Evolutionary conservation across 345 rosid genomes (phyloP), one percentile per base, ranked within the genome.

Genomic region (Melastoma malabathricum): DNA sequence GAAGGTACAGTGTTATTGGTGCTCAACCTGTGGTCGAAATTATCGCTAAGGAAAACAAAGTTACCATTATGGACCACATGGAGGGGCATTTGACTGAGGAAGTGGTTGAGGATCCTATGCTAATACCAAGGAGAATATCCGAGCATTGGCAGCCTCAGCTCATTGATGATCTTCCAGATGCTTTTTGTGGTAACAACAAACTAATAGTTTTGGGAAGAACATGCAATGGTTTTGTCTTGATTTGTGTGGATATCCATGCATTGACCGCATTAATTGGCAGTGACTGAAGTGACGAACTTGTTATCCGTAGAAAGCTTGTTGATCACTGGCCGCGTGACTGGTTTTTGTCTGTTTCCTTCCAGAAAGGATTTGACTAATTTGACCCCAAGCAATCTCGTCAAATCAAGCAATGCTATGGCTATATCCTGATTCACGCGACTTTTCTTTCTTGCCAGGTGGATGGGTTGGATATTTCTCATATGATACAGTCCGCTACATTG

Each of bases 391-490:
- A n/a, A n/a, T n/a, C n/a, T n/a, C n/a, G n/a, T n/a, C n/a, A n/a
- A n/a, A n/a, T n/a, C n/a, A n/a, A n/a, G n/a, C n/a, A n/a, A n/a
- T n/a, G n/a, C n/a, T n/a, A 13, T 7, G 1, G 27, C 53, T 10
- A 22, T 19, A 8, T 50, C 27, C 15, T 19, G 7, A 19, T 50
- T 5, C 10, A 1, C 27, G 6, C 5, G 1, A 22, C 10, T 17
- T 9, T 22, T 22, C n/a, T n/a, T n/a, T n/a, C n/a, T n/a, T n/a
- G n/a, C n/a, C 64, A 90, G 96, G 94, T 72, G 98, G 98, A 4
- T 86, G 98, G 96, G 98, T 86, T 39, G 98, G 96, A 29, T 90
- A 81, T 60, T 86, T 90, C 59, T 90, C 96, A 3, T 90, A 90
- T 66, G 98, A 90, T 61, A 90, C 98, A 0, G 89, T 90, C 59